Evolutionary conservation across 2,329 filamentous ascomycete species (phyloP), one percentile per base, ranked within the genome.

Genomic region (Teratosphaeria nubilosa): DNA sequence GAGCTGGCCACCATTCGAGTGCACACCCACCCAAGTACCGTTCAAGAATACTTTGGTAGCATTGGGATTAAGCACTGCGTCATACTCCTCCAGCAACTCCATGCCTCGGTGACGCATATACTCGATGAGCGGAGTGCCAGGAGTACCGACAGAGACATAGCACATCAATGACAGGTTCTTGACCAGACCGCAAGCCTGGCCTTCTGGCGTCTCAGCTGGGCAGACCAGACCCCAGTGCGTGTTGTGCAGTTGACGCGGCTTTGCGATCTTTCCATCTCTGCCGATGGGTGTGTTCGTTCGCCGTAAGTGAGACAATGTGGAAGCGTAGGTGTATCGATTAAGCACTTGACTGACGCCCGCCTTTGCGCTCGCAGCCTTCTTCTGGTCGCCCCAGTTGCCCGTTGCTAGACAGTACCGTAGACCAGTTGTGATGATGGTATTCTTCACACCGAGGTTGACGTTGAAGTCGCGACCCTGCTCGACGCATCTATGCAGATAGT

Each of bases 341-440:
- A 99, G 77, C 76, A 99, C 95, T 76, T 99, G 94, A 53, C 92
- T 97, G 53, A 99, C 94, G 80, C 94, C 95, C 53, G 94, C 94
- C 63, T 95, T 97, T 1, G 91, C 90, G 66, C 87, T 92, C 67
- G 89, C 88, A 22, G 94, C 91, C 79, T 97, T 99, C 82, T 97
- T 99, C 78, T 99, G 94, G 65, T 99, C 94, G 70, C 94, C 95
- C 95, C 94, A 99, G 76, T 99, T 99, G 65, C 94, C 94, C 14
- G 94, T 99, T 27, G 94, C 92, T 62, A 99, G 80, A 56, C 94
- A 96, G 75, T 99, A 99, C 72, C 96, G 96, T 64, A 99, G 77
- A 54, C 92, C 94, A 70, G 94, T 95, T 22, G 91, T 95, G 65
- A 99, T 81, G 22, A 94, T 96, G 62, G 86, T 87, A 24, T 88